A percentile compares a stretch with the other conserved stretches of the same genome.
These are phyloP conservation scores for Cytospora leucostoma DNA, from an alignment of 2,329 filamentous ascomycete species.

Conservation along the genomic window DNA sequence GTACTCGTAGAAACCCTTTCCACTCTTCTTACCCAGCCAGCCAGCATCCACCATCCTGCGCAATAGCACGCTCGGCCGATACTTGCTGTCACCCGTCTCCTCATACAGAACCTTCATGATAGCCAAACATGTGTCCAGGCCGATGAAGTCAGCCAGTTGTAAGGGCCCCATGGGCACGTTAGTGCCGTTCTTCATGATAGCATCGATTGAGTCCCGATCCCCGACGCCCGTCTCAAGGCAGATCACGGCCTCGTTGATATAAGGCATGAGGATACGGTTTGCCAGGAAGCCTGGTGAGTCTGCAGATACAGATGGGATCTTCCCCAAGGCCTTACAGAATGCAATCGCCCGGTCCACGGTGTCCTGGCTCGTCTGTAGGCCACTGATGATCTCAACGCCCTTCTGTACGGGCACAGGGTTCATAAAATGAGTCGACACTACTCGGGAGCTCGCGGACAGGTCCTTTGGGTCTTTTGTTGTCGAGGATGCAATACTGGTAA, in stretches of 20 bases:
- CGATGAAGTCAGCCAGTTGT: constrained; percentile 93
- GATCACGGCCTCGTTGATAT: constrained; percentile 97
- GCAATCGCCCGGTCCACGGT: constrained; percentile 81
- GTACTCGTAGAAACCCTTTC: constrained; percentile 95
- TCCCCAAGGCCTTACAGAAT: constrained; percentile 91
- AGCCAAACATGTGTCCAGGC: constrained; percentile 89
- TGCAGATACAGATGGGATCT: constrained; percentile 82
- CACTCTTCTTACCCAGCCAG: constrained; percentile 96
- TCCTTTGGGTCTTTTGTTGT: constrained; percentile 78
- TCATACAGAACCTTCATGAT: constrained; percentile 95
- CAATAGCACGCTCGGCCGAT: constrained; percentile 83
- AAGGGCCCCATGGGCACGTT: constrained; percentile 98
- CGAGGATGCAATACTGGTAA: constrained; percentile 91
- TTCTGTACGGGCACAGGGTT: constrained; percentile 97
- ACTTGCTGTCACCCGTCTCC: constrained; percentile 95
- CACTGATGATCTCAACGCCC: constrained; percentile 95
- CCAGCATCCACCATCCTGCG: constrained; percentile 97
- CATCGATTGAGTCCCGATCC: constrained; percentile 86
- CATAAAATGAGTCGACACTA: constrained; percentile 98
- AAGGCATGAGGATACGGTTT: constrained; percentile 97
- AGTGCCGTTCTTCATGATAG: constrained; percentile 99
- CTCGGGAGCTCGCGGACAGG: constrained; percentile 78
- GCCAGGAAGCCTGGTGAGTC: constrained; percentile 94
- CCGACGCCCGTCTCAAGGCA: constrained; percentile 94
- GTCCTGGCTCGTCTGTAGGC: constrained; percentile 80